Evolutionary conservation across 2,329 filamentous ascomycete genomes (phyloP).

Genomic region (Cryphonectria japonica): DNA sequence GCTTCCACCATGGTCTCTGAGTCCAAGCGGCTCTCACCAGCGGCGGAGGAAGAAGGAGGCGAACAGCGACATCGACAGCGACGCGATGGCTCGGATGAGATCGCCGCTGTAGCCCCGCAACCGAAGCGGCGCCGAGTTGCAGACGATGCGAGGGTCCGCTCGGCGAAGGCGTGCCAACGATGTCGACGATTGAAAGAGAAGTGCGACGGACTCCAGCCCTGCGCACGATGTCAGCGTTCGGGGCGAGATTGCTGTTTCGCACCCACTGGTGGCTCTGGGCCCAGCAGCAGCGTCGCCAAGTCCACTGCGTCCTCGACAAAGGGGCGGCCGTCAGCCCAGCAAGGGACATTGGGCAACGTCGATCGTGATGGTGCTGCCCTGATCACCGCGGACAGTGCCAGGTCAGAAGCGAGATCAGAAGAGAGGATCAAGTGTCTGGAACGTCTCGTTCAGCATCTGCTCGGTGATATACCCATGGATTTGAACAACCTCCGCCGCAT

Average conservation of each 20-base stretch:
- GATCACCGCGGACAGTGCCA: neutral
- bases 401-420: conserved; percentile 22
- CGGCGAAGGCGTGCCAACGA: conserved; percentile 26
- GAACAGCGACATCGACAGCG: conserved; percentile 9
- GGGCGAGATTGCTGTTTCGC: conserved; percentile 31
- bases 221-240: conserved; percentile 29
- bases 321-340: neutral
- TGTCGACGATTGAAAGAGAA: conserved; percentile 33
- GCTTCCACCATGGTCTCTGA: conserved; percentile 16
- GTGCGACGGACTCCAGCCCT: conserved; percentile 32
- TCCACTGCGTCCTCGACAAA: conserved; percentile 17
- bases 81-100: neutral
- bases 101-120: conserved; percentile 16
- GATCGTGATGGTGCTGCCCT: neutral
- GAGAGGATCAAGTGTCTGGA: conserved; percentile 30
- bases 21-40: conserved; percentile 19
- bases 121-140: conserved; percentile 28
- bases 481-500: conserved; percentile 31
- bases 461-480: conserved; percentile 31
- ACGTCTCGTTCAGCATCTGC: conserved; percentile 29
- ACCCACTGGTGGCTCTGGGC: neutral
- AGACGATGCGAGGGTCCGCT: conserved; percentile 26
- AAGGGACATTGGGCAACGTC: neutral
- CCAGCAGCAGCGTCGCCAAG: neutral
- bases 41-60: conserved; percentile 8